Base-by-base conservation (phyloP, 169 alveolate genomes). In the Eimeria necatrix region DNA sequence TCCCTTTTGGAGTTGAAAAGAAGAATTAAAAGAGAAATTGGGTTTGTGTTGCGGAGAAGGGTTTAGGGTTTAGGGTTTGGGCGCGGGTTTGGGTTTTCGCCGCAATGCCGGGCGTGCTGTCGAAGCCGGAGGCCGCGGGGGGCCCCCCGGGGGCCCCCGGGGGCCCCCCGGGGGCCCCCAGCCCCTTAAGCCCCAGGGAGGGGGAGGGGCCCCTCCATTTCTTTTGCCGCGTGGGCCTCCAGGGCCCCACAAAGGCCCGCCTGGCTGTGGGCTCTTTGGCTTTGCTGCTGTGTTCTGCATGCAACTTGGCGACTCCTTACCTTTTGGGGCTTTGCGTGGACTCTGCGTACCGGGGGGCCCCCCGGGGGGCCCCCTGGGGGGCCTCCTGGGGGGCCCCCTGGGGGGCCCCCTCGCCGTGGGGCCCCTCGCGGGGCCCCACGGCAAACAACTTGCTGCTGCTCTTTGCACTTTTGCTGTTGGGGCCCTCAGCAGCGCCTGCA, bases 271-370 rank as follows among this genome's bases (percentile, higher is more conserved):
- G 86, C 4, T 12, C 48, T 32, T 49, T 78, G 20, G 32, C 94
- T 10, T 61, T 88, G 8, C 26, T 70, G 68, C 46, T 88, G 18
- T 88, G 94, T 61, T 64, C 86, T 51, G 53, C 87, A 10, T 88
- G 94, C 94, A 88, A 88, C 74, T n/a, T 88, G 41, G 41, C 41
- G 41, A 88, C 94, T 18, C 94, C 94, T 4, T 64, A 78, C 53
- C 41, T 88, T 49, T 16, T 88, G 16, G 94, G 94, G 4, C 14
- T 52, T 18, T 78, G 86, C 4, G 80, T 88, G 7, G 94, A 88
- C 74, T 7, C 94, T 7, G 94, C 94, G 14, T n/a, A 51, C 51
- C 8, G 56, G 86, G 86, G 61, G 53, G 86, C 48, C 59, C 22
- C 59, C n/a, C n/a, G n/a, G n/a, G n/a, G n/a, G n/a, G n/a, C n/a